Evolutionary conservation across 2,329 filamentous ascomycete species (phyloP), one percentile per base, ranked within the genome.

Genomic region (Myotisia sp.): DNA sequence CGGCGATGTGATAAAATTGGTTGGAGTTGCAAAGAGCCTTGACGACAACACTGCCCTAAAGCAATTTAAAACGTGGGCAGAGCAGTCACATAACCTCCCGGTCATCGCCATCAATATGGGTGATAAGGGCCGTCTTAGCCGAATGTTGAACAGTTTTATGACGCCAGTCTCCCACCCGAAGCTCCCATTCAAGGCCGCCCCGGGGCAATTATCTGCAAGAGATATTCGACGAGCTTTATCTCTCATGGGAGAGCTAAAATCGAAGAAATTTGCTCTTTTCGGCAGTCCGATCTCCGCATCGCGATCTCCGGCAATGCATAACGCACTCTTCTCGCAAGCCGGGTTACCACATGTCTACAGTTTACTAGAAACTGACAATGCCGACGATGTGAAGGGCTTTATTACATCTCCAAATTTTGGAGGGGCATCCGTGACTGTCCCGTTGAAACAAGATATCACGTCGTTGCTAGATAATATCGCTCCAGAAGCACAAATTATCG

Each of bases 81-180:
- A 73, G 23, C 64, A 68, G 16, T 71, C 80, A 1, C 79, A 92
- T 50, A 68, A 79, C 34, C 74, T 76, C n/a, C 87, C 86, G 1
- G 62, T 98, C 36, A 94, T 98, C 46, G 84, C 81, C 1, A 79
- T 98, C 53, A 98, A 98, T 59, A 95, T 98, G 87, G 86, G 87
- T 19, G 66, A 74, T 30, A 65, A 72, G 17, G 90, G 90, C 31
- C 90, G 93, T 60, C 69, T 94, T 26, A 93, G 84, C 50, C 77
- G 90, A 21, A 78, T 98, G 28, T 64, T 92, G 38, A 98, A 98
- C 57, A 68, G 71, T 19, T 95, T 95, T 64, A 74, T 98, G 64
- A 95, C 90, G 0, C 90, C 90, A 0, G 90, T 98, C 9, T 85
- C 84, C 3, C 90, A 95, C 54, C 81, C 84, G 2, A 71, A 70